Conservation (phyloP, 331 rosid species). For the Stylosanthes scabra region DNA sequence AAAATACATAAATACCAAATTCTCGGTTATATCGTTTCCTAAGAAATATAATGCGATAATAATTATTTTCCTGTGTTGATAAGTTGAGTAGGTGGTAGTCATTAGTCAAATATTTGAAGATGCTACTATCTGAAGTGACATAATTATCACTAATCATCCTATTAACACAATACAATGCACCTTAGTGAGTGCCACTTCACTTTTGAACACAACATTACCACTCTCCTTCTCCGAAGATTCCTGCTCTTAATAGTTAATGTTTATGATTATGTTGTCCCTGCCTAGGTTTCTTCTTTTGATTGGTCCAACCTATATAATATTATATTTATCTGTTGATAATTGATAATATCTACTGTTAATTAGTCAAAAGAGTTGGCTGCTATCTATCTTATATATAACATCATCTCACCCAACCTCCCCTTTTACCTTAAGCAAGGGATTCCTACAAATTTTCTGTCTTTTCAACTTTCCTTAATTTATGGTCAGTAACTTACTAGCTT, state of each 20-base stretch:
- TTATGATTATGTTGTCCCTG: no score
- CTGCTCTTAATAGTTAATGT: neutral
- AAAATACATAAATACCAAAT: no score
- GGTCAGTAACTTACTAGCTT: constrained; percentile 1
- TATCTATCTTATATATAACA: neutral
- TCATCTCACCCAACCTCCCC: neutral
- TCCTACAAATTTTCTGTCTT: neutral
- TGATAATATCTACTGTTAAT: neutral
- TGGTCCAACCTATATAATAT: neutral
- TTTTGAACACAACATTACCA: neutral
- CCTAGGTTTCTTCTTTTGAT: no score
- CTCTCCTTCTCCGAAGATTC: constrained; percentile 6
- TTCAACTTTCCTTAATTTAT: neutral
- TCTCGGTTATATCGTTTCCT: no score
- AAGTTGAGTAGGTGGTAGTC: neutral
- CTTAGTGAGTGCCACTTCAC: no score
- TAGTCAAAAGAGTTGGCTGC: neutral
- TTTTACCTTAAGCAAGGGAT: neutral
- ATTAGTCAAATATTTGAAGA: neutral
- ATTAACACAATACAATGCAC: neutral
- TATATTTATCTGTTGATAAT: neutral
- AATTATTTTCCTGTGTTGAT: neutral
- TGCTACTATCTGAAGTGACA: neutral
- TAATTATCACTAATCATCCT: neutral
- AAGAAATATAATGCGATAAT: neutral